A percentile compares a stretch with the other conserved stretches of the same genome.
Evolutionary conservation across 1,284 basidiomycete species (phyloP).

Genomic region (Ceratobasidium sp.): DNA sequence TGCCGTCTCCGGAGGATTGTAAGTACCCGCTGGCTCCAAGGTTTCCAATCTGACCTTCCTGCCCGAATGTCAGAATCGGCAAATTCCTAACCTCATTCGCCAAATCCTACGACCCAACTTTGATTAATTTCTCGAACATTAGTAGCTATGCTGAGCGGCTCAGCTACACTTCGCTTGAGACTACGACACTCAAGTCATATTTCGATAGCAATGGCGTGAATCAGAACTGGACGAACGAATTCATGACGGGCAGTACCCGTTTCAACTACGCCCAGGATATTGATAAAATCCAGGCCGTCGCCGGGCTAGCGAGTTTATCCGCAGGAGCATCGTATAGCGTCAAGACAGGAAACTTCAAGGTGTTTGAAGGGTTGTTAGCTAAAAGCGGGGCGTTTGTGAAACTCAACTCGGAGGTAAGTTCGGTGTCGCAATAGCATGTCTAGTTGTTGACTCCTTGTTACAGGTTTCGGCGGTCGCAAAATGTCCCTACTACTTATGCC

Average conservation of each 20-base stretch:
- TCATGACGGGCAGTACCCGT: constrained; percentile 86
- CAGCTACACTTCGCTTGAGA: constrained; percentile 68
- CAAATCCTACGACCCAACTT: constrained; percentile 13
- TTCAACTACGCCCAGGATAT: constrained; percentile 92
- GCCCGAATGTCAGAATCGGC: constrained; percentile 71
- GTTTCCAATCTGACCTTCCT: constrained; percentile 53
- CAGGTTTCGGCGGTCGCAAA: no score
- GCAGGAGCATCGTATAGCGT: constrained; percentile 77
- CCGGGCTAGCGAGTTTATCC: constrained; percentile 81
- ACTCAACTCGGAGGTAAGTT: constrained; percentile 71
- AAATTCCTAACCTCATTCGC: constrained; percentile 60
- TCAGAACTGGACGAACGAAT: constrained; percentile 76
- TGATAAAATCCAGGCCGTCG: constrained; percentile 84
- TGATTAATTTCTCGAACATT: neutral
- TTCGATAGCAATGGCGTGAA: constrained; percentile 71
- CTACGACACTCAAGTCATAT: constrained; percentile 72
- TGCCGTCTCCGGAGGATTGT: constrained; percentile 64
- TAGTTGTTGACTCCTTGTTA: no score
- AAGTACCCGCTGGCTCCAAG: constrained; percentile 52
- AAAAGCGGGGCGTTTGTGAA: constrained; percentile 77
- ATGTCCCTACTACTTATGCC: no score
- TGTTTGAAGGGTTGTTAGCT: constrained; percentile 87
- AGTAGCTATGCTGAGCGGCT: constrained; percentile 66
- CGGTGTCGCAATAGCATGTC: constrained; percentile 47
- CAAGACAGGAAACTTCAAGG: constrained; percentile 84